Base-by-base conservation (phyloP, 352 stramenopile species). In the Elongisporangium anandrum region DNA sequence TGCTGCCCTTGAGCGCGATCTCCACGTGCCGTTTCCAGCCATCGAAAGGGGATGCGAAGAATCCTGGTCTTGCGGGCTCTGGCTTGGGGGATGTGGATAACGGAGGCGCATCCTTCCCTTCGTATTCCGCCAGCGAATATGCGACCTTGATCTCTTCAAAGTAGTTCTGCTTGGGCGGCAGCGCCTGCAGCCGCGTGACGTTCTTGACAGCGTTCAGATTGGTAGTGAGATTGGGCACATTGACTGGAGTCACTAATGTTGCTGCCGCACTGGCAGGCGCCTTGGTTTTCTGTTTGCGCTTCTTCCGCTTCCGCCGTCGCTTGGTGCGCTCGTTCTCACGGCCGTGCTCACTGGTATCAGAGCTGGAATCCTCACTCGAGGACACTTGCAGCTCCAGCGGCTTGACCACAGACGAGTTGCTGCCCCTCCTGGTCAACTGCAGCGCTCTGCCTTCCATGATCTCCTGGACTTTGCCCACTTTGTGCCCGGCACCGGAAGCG, bases 101-200 rank as follows among this genome's bases (percentile, higher is more conserved):
- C 2, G 12, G 12, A 45, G 34, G 13, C 2, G 34, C 1, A 45
- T 45, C 34, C 34, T 45, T 45, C 17, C 34, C 34, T 45, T 45
- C 34, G 13, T 45, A 45, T 45, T 84, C 66, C 15, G 68, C 65
- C 8, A 87, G 54, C 1, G 72, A 56, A 22, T 82, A 84, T 4
- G 73, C 73, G 23, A 77, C 72, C 50, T 80, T 81, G 61, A 82
- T 80, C 54, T 81, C 59, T 29, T 84, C 73, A 64, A 81, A 84
- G 23, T 82, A 59, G n/a, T 79, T 69, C 47, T 63, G 55, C 63
- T 47, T 64, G 48, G 3, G 67, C 52, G 19, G 45, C 60, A 39
- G 68, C 61, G 19, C 59, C 50, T 26, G 64, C 38, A 17, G 61
- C 9, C 56, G 61, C 23, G 67, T 72, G 2, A 70, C 52, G 38